Percentiles rank a stretch among this genome's conserved stretches.
Conservation (phyloP, 192 early-diverging fungal species). For the Funneliformis mosseae region DNA sequence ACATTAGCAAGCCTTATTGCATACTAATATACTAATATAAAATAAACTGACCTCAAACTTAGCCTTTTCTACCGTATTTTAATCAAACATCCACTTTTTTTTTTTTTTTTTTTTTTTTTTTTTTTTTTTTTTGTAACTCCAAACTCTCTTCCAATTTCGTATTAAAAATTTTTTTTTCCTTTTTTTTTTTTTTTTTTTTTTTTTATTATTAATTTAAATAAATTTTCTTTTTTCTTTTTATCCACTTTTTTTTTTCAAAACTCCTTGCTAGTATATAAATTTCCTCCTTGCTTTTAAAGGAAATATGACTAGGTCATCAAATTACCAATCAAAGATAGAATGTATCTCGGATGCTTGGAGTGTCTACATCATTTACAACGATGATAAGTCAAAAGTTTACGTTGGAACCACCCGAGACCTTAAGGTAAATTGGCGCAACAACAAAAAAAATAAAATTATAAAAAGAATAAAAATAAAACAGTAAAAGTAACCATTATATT, state of each 20-base stretch:
- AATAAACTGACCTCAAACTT: too few species aligned
- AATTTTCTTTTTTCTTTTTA: background rate
- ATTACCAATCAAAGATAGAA: background rate
- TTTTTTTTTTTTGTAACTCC: too few species aligned
- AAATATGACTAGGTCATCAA: conserved; percentile 6
- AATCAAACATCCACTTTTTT: too few species aligned
- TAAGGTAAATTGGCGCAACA: conserved; percentile 8
- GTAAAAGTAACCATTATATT: background rate
- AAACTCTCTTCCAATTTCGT: too few species aligned
- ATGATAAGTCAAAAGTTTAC: background rate
- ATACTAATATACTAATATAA: background rate
- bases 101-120: too few species aligned
- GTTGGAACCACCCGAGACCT: conserved; percentile 25
- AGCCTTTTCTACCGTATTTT: too few species aligned
- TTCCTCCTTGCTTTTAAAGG: background rate
- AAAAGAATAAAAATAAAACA: background rate
- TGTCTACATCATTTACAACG: conserved; percentile 21
- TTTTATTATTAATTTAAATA: background rate
- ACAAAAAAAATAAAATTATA: background rate
- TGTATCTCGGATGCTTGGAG: background rate
- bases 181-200: conserved; percentile 23
- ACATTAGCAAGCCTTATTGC: conserved; percentile 10
- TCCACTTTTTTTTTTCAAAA: background rate
- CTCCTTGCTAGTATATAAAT: background rate
- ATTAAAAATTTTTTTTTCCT: background rate